Percentiles rank a stretch among this genome's conserved stretches.
Evolutionary conservation across 768 basidiomycete genomes (phyloP).

Genomic region (Boletus speciosus): DNA sequence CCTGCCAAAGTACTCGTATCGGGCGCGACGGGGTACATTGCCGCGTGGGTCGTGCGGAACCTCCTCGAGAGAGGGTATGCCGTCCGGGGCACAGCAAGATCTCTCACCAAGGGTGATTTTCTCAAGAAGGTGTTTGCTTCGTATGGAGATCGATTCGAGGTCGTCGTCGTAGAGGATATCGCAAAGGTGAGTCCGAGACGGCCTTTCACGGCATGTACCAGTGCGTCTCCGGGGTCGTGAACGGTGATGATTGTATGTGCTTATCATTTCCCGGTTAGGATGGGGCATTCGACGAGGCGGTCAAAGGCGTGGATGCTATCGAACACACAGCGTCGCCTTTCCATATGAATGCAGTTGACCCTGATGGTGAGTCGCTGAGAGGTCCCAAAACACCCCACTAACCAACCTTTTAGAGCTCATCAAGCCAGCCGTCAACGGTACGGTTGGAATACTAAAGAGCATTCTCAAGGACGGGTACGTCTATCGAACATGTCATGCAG

Average conservation of each 20-base stretch:
- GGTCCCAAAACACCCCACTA: not conserved
- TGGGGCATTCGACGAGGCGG: slow-evolving; percentile 75
- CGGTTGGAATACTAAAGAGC: slow-evolving; percentile 57
- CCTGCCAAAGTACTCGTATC: slow-evolving; percentile 31
- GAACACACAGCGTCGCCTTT: slow-evolving; percentile 68
- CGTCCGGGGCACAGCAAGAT: slow-evolving; percentile 67
- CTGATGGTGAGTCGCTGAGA: slow-evolving; percentile 27
- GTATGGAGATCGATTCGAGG: slow-evolving; percentile 57
- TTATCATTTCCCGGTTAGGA: slow-evolving; percentile 32
- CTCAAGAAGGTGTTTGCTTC: slow-evolving; percentile 51
- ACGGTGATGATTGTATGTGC: not conserved
- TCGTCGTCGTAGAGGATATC: slow-evolving; percentile 70
- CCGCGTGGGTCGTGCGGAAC: slow-evolving; percentile 47
- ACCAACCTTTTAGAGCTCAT: slow-evolving; percentile 49
- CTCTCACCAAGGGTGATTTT: slow-evolving; percentile 54
- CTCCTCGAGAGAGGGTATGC: slow-evolving; percentile 61
- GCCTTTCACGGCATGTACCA: not conserved
- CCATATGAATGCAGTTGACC: slow-evolving; percentile 43
- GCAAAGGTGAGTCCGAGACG: slow-evolving; percentile 36
- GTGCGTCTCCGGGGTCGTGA: not conserved
- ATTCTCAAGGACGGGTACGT: slow-evolving; percentile 51
- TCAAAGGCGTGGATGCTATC: slow-evolving; percentile 72
- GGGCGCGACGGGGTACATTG: slow-evolving; percentile 25
- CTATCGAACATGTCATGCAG: not conserved
- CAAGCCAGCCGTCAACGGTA: slow-evolving; percentile 69